Evolutionary conservation across 2,329 filamentous ascomycete genomes (phyloP), one percentile per base, ranked within the genome.

Genomic region (Verticillium nubilum): DNA sequence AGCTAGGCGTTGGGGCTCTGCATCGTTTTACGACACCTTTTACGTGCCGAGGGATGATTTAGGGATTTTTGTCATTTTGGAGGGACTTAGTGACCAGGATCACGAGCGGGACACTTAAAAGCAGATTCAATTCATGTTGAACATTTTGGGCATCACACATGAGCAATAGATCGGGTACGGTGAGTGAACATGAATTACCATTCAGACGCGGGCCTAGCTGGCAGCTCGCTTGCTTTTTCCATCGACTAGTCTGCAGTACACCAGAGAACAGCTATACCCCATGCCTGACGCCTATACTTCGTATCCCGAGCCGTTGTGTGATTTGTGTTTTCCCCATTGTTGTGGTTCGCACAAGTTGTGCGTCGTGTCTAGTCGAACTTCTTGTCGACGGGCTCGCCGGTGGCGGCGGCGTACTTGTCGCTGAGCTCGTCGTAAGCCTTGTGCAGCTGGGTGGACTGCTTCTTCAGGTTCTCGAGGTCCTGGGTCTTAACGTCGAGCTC

Each of bases 401-500:
- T 57, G 13, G 84, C 81, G 61, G 80, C 77, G 61, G 86, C 83
- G 67, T 93, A 89, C 80, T 95, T 86, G 71, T 98, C 93, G 64
- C 91, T 87, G 68, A 98, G 81, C 66, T 88, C 86, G 73, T 91
- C 86, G 77, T 97, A 98, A 80, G 96, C 93, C 72, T 86, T 85
- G 74, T 87, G 86, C 62, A 98, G 82, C 57, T 90, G 90, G 72
- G 90, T 86, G 63, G 87, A 85, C 84, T 99, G 95, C 83, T 96
- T 96, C 88, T 96, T 96, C 68, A 98, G 80, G 60, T 86, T 91
- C 76, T 89, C 86, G 67, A 97, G 85, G 69, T 98, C 92, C 66
- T 83, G 84, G 66, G 97, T 90, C 80, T 92, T 93, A 74, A 85
- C 82, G 63, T 86, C 86, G 64, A 96, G 81, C 73, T 96, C 81